Evolutionary conservation across 371 early-diverging fungal species (phyloP).

Genomic region (Lichtheimia ornata): DNA sequence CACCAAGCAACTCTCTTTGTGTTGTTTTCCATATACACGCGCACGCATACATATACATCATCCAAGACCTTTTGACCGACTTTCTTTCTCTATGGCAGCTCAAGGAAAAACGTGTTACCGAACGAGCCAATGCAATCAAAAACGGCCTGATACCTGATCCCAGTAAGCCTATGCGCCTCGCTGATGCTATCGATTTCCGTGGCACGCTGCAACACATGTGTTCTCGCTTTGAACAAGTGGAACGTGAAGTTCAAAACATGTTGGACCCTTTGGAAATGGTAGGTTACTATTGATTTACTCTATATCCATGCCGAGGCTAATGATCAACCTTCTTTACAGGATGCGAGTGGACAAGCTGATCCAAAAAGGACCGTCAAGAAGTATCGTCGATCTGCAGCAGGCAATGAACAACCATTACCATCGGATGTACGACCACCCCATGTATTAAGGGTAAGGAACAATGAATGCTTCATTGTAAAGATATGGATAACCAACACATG

Average conservation of each 20-base stretch:
- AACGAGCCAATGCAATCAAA: constrained; percentile 50
- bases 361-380: constrained; percentile 78
- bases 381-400: constrained; percentile 88
- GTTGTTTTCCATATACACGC: neutral
- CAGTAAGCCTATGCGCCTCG: constrained; percentile 48
- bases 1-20: neutral
- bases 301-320: neutral
- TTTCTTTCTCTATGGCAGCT: constrained; percentile 23
- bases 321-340: constrained; percentile 42
- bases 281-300: neutral
- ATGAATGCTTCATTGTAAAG: neutral
- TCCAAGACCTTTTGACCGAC: too few relatives aligned
- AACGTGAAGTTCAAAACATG: constrained; percentile 77
- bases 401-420: constrained; percentile 83
- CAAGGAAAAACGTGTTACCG: constrained; percentile 42
- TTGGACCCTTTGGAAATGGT: constrained; percentile 78
- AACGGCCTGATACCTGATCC: constrained; percentile 65
- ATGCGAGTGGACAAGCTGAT: constrained; percentile 58
- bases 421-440: constrained; percentile 88
- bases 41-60: too few relatives aligned
- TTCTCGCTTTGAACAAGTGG: constrained; percentile 87
- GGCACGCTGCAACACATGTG: constrained; percentile 90
- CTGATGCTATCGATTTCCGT: constrained; percentile 70
- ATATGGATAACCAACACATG: neutral
- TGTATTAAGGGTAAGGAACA: constrained; percentile 57